Evolutionary conservation across 305 asterid genomes (phyloP).

Genomic region (Fraxinus sp.): DNA sequence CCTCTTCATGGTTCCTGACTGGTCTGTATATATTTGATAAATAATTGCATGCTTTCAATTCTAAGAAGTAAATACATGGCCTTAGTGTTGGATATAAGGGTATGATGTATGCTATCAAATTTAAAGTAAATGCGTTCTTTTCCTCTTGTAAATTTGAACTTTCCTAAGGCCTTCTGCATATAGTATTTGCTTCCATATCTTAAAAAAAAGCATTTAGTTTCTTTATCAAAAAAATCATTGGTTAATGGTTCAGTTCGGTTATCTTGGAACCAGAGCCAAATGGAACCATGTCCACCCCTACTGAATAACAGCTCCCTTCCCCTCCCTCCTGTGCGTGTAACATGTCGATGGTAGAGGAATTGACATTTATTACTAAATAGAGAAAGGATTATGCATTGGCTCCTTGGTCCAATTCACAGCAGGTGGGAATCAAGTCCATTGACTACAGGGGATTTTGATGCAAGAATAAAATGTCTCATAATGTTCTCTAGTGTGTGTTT

Average conservation of each 20-base stretch:
- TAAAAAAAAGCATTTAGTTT: no score
- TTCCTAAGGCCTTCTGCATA: not conserved
- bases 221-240: no score
- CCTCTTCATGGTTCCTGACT: not conserved
- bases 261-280: no score
- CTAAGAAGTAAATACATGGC: not conserved
- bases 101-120: not conserved
- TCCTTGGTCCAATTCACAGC: not conserved
- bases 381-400: not conserved
- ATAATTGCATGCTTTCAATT: not conserved
- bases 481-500: not conserved
- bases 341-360: not conserved
- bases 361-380: not conserved
- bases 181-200: not conserved
- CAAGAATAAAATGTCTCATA: not conserved
- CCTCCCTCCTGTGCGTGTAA: not conserved
- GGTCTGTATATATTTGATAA: not conserved
- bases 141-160: not conserved
- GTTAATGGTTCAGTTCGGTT: no score
- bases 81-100: not conserved
- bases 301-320: not conserved
- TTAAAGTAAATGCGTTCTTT: not conserved
- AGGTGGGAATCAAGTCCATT: not conserved
- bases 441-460: not conserved
- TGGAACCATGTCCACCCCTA: no score